These are phyloP conservation scores for Lolium perenne DNA, from an alignment of 176 grass and related monocot species.

Conservation along the genomic window DNA sequence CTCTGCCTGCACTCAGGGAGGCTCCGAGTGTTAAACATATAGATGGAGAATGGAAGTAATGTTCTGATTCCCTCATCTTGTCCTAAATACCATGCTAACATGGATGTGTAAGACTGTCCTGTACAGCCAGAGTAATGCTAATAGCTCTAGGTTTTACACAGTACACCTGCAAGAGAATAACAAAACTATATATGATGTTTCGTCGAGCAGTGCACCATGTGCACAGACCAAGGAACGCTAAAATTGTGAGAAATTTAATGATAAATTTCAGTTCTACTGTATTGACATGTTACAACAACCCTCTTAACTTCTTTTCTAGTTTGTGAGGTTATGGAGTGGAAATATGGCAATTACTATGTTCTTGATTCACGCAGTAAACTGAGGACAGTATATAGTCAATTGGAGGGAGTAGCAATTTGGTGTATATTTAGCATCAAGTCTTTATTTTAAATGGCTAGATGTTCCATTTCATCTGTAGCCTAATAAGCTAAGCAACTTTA, in stretches of 20 bases:
- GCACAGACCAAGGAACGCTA: not conserved
- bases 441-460: conserved; percentile 22
- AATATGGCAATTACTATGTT: conserved; percentile 2
- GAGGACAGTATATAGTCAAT: not conserved
- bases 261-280: not conserved
- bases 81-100: conserved; percentile 30
- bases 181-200: conserved; percentile 1
- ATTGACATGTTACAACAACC: not conserved
- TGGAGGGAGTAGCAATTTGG: not conserved
- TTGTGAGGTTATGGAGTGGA: not conserved
- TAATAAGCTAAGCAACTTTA: conserved; percentile 12
- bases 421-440: not conserved
- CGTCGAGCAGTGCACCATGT: not conserved
- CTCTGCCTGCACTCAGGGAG: conserved; percentile 76
- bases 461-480: not conserved
- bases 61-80: conserved; percentile 37
- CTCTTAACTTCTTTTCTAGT: not conserved
- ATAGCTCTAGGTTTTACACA: not conserved
- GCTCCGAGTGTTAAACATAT: conserved; percentile 75
- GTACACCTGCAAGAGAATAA: not conserved
- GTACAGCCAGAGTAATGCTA: conserved; percentile 1
- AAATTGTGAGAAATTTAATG: not conserved
- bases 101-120: not conserved
- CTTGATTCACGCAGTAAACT: conserved; percentile 1
- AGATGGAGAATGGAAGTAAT: conserved; percentile 94